These are phyloP conservation scores for Annulohypoxylon moriforme DNA, from an alignment of 495 filamentous ascomycete species.

Conservation along the genomic window DNA sequence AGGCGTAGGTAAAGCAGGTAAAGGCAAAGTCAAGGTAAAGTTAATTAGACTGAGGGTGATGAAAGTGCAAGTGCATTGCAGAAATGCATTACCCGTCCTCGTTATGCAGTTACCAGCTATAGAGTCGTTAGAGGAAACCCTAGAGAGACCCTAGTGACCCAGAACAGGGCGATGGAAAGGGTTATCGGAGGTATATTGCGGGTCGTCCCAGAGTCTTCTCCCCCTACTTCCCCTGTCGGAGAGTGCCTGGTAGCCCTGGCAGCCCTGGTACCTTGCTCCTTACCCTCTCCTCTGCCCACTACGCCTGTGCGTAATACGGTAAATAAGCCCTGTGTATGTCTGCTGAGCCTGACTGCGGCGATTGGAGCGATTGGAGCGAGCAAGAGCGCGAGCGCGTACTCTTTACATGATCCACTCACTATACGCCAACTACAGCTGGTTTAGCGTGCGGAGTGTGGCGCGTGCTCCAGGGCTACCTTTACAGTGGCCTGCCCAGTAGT, in stretches of 20 bases:
- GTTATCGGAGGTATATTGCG: conserved; percentile 37
- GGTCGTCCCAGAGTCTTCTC: conserved; percentile 32
- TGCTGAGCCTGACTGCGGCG: background rate
- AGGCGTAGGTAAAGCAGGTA: background rate
- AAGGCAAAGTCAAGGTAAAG: background rate
- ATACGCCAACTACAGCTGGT: conserved; percentile 18
- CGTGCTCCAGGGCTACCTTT: conserved; percentile 1
- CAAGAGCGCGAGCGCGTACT: conserved; percentile 6
- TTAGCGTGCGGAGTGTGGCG: conserved; percentile 39
- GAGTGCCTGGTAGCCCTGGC: conserved; percentile 12
- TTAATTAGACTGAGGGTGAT: conserved; percentile 40
- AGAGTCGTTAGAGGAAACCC: background rate
- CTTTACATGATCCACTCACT: background rate
- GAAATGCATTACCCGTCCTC: background rate
- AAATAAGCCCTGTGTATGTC: conserved; percentile 9
- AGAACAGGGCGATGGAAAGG: conserved; percentile 22
- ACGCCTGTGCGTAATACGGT: conserved; percentile 44
- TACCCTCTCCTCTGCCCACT: conserved; percentile 6
- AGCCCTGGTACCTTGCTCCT: conserved; percentile 33
- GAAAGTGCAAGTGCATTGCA: conserved; percentile 35
- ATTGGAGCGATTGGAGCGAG: background rate
- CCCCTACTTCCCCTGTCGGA: conserved; percentile 29
- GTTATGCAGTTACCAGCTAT: conserved; percentile 44
- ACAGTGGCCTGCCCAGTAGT: conserved; percentile 8
- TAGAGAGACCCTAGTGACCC: background rate